phyloP scores from a whole-genome alignment of 805 yeast species.

The Candida suzukii region DNA sequence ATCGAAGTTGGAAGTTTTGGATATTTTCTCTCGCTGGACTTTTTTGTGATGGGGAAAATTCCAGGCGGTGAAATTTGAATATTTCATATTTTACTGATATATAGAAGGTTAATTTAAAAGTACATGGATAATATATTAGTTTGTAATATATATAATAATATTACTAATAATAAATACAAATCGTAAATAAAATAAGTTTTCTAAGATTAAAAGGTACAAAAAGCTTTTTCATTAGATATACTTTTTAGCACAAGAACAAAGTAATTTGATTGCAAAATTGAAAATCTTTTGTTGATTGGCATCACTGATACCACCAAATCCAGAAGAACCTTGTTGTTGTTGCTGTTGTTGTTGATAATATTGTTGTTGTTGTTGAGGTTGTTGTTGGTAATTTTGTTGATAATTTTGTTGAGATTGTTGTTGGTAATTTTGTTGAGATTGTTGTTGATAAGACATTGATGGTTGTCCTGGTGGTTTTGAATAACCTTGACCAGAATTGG shows the following conservation, averaged over 20 bases:
- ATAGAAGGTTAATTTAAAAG: too few relatives aligned
- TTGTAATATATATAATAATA: too few relatives aligned
- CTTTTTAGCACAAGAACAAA: not conserved
- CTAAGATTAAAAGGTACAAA: too few relatives aligned
- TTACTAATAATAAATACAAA: not conserved
- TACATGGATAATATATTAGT: too few relatives aligned
- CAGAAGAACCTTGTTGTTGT: constrained; percentile 9
- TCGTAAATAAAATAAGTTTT: not conserved
- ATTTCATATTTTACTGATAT: too few relatives aligned
- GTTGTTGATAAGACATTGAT: constrained; percentile 13
- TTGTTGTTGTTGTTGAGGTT: constrained; percentile 26
- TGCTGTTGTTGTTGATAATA: constrained; percentile 19
- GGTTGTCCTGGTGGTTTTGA: constrained; percentile 3
- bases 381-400: constrained; percentile 21
- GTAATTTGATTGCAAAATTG: not conserved
- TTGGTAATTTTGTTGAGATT: constrained; percentile 22
- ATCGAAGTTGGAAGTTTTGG: too few relatives aligned
- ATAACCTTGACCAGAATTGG: not conserved
- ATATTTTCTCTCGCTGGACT: too few relatives aligned
- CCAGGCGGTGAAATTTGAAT: too few relatives aligned
- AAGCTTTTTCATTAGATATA: too few relatives aligned
- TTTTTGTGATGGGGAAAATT: too few relatives aligned
- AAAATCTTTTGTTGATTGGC: not conserved
- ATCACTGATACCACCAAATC: not conserved
- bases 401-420: constrained; percentile 7